A percentile compares a stretch with the other conserved stretches of the same genome.
phyloP scores from a whole-genome alignment of 495 filamentous ascomycete species.

The Ascodesmis nigricans region DNA sequence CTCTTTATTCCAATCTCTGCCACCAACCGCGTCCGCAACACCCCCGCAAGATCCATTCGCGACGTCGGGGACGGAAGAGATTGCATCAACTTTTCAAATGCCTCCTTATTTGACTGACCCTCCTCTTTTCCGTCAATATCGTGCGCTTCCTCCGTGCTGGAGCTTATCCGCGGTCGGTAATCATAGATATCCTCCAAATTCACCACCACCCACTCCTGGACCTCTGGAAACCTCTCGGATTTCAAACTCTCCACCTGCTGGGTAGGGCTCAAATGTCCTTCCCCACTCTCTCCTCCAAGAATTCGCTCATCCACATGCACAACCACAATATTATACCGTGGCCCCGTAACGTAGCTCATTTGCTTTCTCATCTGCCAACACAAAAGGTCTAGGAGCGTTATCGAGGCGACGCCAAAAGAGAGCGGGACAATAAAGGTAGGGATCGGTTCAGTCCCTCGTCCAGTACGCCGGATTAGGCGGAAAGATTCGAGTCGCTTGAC shows the following conservation, averaged over 20 bases:
- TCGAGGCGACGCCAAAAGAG: constrained; percentile 65
- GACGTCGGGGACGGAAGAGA: constrained; percentile 50
- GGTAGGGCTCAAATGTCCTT: constrained; percentile 10
- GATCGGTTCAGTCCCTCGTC: not conserved
- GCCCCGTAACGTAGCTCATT: constrained; percentile 30
- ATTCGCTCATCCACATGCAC: constrained; percentile 40
- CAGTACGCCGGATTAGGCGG: constrained; percentile 23
- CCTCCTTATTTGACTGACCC: constrained; percentile 22
- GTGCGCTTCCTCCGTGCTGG: constrained; percentile 15
- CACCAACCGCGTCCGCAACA: constrained; percentile 48
- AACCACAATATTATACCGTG: constrained; percentile 43
- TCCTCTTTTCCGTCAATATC: constrained; percentile 18
- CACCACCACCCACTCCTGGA: constrained; percentile 6
- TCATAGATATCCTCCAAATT: constrained; percentile 22
- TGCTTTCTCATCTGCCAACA: constrained; percentile 42
- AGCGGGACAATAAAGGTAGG: constrained; percentile 46
- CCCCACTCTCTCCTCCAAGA: no score
- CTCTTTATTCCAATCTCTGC: constrained; percentile 35
- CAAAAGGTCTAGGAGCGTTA: constrained; percentile 54
- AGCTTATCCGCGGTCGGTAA: constrained; percentile 22
- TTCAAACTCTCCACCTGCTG: constrained; percentile 12
- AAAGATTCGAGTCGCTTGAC: constrained; percentile 56
- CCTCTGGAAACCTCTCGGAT: constrained; percentile 9
- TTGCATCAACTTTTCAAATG: constrained; percentile 32
- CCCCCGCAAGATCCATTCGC: constrained; percentile 43